Percentiles rank a stretch among this genome's conserved stretches.
Conservation (phyloP, 805 yeast genomes). For the Geotrichum ghanense region DNA sequence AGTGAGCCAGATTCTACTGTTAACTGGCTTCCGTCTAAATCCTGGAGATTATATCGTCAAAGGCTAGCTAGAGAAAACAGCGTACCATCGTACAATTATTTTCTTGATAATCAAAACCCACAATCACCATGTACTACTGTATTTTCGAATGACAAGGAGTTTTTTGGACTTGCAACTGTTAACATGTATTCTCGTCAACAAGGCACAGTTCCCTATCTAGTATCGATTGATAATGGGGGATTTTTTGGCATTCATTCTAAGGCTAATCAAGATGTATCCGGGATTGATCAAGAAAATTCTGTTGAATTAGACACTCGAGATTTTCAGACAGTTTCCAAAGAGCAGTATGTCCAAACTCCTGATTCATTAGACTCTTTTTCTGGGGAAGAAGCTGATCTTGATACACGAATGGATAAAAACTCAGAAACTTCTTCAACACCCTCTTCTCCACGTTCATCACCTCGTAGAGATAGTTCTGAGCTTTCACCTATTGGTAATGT, state of each 20-base stretch:
- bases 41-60: constrained; percentile 21
- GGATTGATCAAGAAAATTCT: background rate
- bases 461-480: too few species aligned
- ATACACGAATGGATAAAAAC: background rate
- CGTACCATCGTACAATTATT: constrained; percentile 10
- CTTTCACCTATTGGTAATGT: background rate
- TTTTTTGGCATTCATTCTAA: background rate
- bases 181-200: background rate
- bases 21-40: constrained; percentile 12
- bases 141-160: constrained; percentile 20
- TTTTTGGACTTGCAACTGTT: constrained; percentile 14
- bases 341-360: background rate
- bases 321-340: background rate
- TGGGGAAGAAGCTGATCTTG: background rate
- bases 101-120: constrained; percentile 14
- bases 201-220: background rate
- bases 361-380: background rate
- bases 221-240: background rate
- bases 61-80: constrained; percentile 16
- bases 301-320: background rate
- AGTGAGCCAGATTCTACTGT: constrained; percentile 3
- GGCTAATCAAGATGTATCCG: background rate
- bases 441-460: background rate
- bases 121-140: constrained; percentile 15
- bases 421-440: background rate